Conservation (phyloP, 768 basidiomycete genomes). For the Agrocybe pediades region DNA sequence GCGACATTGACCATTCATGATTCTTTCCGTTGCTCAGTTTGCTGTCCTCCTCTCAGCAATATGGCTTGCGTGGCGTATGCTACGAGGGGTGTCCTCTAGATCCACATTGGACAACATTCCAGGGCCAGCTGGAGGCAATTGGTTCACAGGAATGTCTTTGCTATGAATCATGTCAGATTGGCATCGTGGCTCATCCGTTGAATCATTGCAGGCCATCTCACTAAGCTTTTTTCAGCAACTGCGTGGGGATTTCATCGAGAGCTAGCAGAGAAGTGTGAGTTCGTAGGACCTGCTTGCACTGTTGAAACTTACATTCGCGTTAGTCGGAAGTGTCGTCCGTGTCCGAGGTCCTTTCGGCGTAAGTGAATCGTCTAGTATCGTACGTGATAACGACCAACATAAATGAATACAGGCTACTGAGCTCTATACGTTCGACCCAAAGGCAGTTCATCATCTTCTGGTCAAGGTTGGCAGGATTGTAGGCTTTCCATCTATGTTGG, state of each 20-base stretch:
- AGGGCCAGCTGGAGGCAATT: background rate
- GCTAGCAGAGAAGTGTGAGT: slow-evolving; percentile 30
- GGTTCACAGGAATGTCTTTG: background rate
- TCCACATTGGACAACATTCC: slow-evolving; percentile 1
- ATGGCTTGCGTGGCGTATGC: background rate
- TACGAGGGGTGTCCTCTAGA: background rate
- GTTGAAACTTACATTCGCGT: background rate
- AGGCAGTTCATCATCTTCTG: slow-evolving; percentile 45
- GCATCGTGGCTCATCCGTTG: background rate
- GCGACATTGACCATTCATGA: too few species aligned
- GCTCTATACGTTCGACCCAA: slow-evolving; percentile 45
- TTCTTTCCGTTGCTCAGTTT: too few species aligned
- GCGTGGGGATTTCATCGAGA: slow-evolving; percentile 35
- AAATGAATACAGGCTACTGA: slow-evolving; percentile 14
- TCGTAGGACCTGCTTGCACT: background rate
- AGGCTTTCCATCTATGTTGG: background rate
- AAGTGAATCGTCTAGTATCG: background rate
- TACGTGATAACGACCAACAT: background rate
- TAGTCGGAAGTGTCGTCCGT: background rate
- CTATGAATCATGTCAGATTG: background rate
- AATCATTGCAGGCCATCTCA: background rate
- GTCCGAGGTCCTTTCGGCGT: slow-evolving; percentile 15
- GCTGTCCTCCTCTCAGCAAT: background rate
- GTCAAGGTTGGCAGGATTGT: slow-evolving; percentile 30
- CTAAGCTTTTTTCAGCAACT: slow-evolving; percentile 8